phyloP scores from a whole-genome alignment of 345 rosid species.

The Eucalyptus tenuipes region DNA sequence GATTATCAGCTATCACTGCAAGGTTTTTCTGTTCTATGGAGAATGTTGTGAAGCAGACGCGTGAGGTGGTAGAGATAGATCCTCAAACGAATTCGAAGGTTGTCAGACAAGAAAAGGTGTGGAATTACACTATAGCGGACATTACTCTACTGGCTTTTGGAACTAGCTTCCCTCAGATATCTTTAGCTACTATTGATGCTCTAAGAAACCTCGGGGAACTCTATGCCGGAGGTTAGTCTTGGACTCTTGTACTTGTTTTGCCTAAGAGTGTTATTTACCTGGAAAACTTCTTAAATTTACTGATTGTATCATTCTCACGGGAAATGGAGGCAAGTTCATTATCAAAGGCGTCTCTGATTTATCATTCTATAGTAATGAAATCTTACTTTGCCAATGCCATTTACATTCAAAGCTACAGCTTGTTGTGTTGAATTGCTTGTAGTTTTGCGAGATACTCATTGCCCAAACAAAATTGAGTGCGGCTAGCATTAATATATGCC shows the following conservation, averaged over 20 bases:
- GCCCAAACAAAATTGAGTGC: background rate
- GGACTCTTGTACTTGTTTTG: background rate
- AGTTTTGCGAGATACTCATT: background rate
- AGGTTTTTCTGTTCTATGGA: constrained; percentile 86
- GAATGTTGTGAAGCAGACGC: constrained; percentile 80
- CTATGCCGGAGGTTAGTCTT: constrained; percentile 66
- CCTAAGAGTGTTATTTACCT: background rate
- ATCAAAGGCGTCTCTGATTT: background rate
- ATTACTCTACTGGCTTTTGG: constrained; percentile 85
- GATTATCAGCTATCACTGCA: constrained; percentile 77
- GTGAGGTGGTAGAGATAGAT: constrained; percentile 57
- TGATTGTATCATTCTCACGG: background rate
- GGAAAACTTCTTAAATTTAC: background rate
- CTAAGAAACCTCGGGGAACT: constrained; percentile 52
- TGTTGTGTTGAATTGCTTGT: background rate
- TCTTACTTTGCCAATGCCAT: background rate
- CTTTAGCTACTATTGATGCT: constrained; percentile 88
- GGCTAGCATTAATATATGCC: background rate
- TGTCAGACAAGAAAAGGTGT: constrained; percentile 56
- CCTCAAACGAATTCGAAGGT: constrained; percentile 37
- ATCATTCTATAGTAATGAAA: background rate
- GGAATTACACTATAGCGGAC: constrained; percentile 91
- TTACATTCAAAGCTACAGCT: background rate
- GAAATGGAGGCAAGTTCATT: background rate
- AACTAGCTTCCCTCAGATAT: constrained; percentile 94